Conservation (phyloP, 345 rosid species). For the Mallotus nudiflorus region DNA sequence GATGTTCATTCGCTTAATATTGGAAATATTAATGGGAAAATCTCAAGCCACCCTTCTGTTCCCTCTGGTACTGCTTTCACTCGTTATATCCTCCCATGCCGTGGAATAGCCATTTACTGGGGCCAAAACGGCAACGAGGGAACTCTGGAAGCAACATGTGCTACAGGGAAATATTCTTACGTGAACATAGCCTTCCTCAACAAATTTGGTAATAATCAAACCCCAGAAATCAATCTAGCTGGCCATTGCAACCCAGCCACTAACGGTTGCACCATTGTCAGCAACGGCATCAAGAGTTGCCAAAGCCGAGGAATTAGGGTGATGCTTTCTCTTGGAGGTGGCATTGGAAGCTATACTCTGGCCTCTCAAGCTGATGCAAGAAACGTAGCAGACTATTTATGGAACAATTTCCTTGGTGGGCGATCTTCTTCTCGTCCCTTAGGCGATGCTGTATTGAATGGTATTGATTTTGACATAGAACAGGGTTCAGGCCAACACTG, state of each 20-base stretch:
- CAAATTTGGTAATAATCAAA: constrained; percentile 33
- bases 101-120: constrained; percentile 37
- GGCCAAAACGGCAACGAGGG: constrained; percentile 39
- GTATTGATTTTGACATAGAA: constrained; percentile 35
- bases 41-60: constrained; percentile 12
- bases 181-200: constrained; percentile 34
- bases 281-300: constrained; percentile 24
- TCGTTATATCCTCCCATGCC: constrained; percentile 6
- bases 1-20: not conserved
- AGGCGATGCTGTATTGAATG: constrained; percentile 26
- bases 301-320: constrained; percentile 31
- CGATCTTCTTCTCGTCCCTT: constrained; percentile 29
- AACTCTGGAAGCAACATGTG: constrained; percentile 35
- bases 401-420: constrained; percentile 34
- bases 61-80: constrained; percentile 10
- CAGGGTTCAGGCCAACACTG: constrained; percentile 20
- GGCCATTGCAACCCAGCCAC: constrained; percentile 35
- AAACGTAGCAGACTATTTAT: constrained; percentile 23
- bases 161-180: constrained; percentile 24
- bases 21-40: constrained; percentile 23
- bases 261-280: constrained; percentile 16
- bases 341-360: constrained; percentile 26
- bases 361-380: constrained; percentile 30
- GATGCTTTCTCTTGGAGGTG: constrained; percentile 37
- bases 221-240: constrained; percentile 29